phyloP scores from a whole-genome alignment of 345 rosid genomes.

The Eucalyptus shirleyi region DNA sequence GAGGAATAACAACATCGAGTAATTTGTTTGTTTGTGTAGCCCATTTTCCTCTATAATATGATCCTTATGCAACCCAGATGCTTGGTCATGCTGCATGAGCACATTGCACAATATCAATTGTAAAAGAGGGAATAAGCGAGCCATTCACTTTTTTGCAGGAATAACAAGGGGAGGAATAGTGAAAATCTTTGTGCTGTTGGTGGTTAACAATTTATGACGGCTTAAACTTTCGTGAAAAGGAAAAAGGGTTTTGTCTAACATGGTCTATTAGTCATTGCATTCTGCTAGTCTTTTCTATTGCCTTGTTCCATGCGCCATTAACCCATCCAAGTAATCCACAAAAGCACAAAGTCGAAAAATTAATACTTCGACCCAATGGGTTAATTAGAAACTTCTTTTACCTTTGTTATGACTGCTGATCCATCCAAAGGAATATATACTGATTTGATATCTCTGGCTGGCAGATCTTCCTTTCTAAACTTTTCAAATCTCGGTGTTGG shows the following conservation, averaged over 20 bases:
- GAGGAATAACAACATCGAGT: not conserved
- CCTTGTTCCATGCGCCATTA: not conserved
- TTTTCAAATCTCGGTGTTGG: not conserved
- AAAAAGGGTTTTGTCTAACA: not conserved
- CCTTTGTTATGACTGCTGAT: not conserved
- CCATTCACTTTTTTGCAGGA: not conserved
- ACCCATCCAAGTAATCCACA: not conserved
- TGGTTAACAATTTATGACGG: not conserved
- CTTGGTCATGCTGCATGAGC: not conserved
- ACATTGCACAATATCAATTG: not conserved
- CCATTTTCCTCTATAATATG: not conserved
- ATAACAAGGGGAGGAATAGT: not conserved
- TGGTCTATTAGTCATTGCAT: not conserved
- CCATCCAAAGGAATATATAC: not conserved
- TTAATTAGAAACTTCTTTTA: not conserved
- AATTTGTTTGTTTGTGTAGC: not conserved
- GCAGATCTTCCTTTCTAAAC: not conserved
- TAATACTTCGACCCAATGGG: not conserved
- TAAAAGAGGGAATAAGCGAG: not conserved
- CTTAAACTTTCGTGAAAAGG: not conserved
- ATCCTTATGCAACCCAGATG: not conserved
- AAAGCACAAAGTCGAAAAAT: not conserved
- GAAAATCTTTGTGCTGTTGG: not conserved
- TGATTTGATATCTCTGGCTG: not conserved
- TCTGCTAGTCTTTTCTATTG: not conserved